These are phyloP conservation scores for Chaetomium sp. DNA, from an alignment of 2,329 filamentous ascomycete species.

Conservation along the genomic window DNA sequence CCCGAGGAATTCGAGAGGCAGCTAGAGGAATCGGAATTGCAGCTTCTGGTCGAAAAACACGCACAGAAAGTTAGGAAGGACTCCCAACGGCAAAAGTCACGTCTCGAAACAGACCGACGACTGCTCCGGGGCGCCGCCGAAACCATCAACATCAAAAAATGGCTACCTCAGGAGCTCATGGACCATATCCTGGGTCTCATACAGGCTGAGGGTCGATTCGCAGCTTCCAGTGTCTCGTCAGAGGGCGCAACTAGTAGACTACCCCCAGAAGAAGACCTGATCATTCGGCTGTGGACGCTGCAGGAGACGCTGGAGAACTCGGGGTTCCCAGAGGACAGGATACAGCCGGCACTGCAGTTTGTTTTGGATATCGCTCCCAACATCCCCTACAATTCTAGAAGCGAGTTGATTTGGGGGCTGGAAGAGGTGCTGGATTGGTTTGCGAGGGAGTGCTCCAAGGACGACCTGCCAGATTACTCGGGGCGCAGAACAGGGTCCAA, in stretches of 20 bases:
- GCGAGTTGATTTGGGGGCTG: slow-evolving; percentile 78
- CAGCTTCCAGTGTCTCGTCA: slow-evolving; percentile 51
- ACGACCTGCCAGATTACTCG: slow-evolving; percentile 74
- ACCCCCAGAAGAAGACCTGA: slow-evolving; percentile 74
- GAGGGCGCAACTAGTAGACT: slow-evolving; percentile 56
- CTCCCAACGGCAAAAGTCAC: slow-evolving; percentile 71
- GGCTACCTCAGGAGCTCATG: slow-evolving; percentile 79
- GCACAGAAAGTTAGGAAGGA: slow-evolving; percentile 78
- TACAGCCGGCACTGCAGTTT: slow-evolving; percentile 65
- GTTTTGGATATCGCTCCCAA: slow-evolving; percentile 68
- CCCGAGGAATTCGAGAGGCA: slow-evolving; percentile 90
- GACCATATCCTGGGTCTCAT: slow-evolving; percentile 76
- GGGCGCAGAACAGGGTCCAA: slow-evolving; percentile 47
- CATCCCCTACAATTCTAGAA: slow-evolving; percentile 53
- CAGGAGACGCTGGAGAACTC: slow-evolving; percentile 70
- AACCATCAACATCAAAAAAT: slow-evolving; percentile 70
- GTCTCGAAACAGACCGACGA: slow-evolving; percentile 82
- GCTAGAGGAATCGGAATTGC: slow-evolving; percentile 86
- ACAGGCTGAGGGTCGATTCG: slow-evolving; percentile 64
- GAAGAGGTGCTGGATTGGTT: slow-evolving; percentile 90
- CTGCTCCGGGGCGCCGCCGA: slow-evolving; percentile 79
- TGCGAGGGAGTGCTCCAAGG: slow-evolving; percentile 69
- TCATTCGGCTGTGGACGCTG: slow-evolving; percentile 81
- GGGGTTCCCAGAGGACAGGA: slow-evolving; percentile 66
- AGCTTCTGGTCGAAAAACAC: slow-evolving; percentile 83